A percentile compares a stretch with the other conserved stretches of the same genome.
These are phyloP conservation scores for Fraxinus angustifolia DNA, from an alignment of 305 asterid genomes.

Conservation along the genomic window DNA sequence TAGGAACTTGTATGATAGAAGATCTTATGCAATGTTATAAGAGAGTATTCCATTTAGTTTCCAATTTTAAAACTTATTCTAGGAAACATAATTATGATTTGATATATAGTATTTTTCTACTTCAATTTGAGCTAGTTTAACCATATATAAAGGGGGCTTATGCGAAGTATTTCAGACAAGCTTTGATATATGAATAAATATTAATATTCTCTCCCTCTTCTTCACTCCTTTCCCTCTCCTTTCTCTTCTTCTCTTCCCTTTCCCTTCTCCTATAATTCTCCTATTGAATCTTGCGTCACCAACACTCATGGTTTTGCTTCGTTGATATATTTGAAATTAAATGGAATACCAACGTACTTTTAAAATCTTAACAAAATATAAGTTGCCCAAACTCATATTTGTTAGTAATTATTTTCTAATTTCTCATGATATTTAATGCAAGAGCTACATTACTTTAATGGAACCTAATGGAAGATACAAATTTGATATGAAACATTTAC, in stretches of 20 bases:
- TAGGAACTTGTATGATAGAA: neutral
- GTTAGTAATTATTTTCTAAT: constrained; percentile 2
- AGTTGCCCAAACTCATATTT: neutral
- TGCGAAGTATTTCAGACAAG: neutral
- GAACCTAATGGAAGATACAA: constrained; percentile 3
- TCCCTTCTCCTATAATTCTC: neutral
- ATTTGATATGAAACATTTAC: neutral
- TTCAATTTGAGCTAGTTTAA: neutral
- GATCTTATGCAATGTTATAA: neutral
- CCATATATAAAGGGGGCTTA: neutral
- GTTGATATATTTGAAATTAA: neutral
- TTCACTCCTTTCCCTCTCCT: neutral
- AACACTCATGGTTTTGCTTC: neutral
- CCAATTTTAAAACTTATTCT: neutral
- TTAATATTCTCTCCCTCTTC: neutral
- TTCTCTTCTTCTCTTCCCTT: neutral
- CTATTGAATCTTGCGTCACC: neutral
- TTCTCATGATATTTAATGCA: neutral
- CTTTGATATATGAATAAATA: neutral
- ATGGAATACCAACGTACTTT: neutral
- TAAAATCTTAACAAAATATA: neutral
- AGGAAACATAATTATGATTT: neutral
- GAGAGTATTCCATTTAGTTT: neutral
- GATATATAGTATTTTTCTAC: neutral
- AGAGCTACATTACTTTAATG: neutral